Evolutionary conservation across 768 basidiomycete genomes (phyloP).

Genomic region (Trametes cingulata): DNA sequence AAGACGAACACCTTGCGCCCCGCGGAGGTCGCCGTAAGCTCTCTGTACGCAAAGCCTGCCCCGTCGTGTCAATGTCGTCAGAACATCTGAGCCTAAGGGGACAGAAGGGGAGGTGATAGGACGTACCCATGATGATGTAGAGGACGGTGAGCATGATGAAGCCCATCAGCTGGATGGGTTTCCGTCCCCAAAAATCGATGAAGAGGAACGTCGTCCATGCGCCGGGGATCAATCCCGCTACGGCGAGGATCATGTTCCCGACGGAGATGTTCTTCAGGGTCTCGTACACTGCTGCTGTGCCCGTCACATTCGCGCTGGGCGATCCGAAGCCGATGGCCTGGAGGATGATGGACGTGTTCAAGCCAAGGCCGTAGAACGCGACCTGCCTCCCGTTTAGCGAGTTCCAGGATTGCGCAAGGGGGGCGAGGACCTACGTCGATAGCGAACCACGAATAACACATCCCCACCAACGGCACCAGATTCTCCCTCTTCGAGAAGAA

Average conservation of each 20-base stretch:
- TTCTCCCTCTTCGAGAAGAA: constrained; percentile 79
- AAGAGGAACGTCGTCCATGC: constrained; percentile 39
- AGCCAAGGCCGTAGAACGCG: constrained; percentile 51
- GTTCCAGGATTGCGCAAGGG: too few relatives aligned
- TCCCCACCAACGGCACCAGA: constrained; percentile 75
- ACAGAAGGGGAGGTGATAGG: not conserved
- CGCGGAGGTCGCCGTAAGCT: constrained; percentile 28
- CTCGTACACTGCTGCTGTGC: constrained; percentile 24
- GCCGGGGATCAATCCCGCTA: constrained; percentile 42
- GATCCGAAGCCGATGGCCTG: constrained; percentile 31
- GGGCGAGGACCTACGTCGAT: constrained; percentile 57
- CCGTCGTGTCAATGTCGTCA: too few relatives aligned
- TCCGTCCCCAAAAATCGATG: constrained; percentile 42
- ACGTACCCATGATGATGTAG: constrained; percentile 35
- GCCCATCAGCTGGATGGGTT: constrained; percentile 42
- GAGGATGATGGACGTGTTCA: constrained; percentile 47
- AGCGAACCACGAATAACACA: constrained; percentile 88
- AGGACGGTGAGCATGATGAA: constrained; percentile 38
- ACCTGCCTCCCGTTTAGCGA: constrained; percentile 23
- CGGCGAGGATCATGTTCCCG: constrained; percentile 39
- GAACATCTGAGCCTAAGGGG: not conserved
- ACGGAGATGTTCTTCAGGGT: constrained; percentile 34
- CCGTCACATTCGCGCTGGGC: constrained; percentile 12
- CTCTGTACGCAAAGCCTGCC: constrained; percentile 33
- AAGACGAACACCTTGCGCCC: constrained; percentile 38